These are phyloP conservation scores for Ilex asprella DNA, from an alignment of 257 asterid species.

Conservation along the genomic window DNA sequence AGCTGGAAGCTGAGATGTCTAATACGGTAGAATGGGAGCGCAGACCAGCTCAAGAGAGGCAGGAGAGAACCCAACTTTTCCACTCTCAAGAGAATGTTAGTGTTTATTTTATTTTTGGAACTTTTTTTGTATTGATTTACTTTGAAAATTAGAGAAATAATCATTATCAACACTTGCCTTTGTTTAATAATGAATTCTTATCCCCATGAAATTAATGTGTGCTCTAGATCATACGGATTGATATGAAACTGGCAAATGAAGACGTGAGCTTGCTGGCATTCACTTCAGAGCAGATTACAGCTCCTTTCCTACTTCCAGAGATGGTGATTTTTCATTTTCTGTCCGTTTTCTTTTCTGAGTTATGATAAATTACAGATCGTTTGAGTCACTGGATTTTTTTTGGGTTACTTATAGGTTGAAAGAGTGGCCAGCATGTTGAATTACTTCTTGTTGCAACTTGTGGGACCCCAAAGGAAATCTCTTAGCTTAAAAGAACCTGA, in stretches of 20 bases:
- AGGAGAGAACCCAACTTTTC: constrained; percentile 91
- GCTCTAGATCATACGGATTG: constrained; percentile 81
- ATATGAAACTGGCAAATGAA: constrained; percentile 96
- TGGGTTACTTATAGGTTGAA: constrained; percentile 48
- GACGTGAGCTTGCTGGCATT: constrained; percentile 89
- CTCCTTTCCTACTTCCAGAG: constrained; percentile 89
- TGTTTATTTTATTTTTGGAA: constrained; percentile 13
- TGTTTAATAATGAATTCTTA: too few relatives aligned
- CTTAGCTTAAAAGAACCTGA: constrained; percentile 94
- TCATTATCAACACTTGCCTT: too few relatives aligned
- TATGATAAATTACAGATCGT: constrained; percentile 9
- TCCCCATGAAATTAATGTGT: constrained; percentile 19
- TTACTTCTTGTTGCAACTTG: constrained; percentile 84
- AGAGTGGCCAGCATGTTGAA: constrained; percentile 99
- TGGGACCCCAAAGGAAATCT: constrained; percentile 95
- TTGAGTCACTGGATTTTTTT: background rate
- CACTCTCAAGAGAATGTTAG: constrained; percentile 96
- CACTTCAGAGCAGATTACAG: constrained; percentile 91
- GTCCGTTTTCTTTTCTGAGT: constrained; percentile 9
- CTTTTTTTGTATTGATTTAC: background rate
- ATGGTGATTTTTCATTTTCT: constrained; percentile 46
- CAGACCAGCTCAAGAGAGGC: constrained; percentile 88
- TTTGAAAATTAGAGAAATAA: too few relatives aligned
- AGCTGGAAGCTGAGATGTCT: constrained; percentile 95
- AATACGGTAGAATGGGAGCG: constrained; percentile 89